Conservation (phyloP, 2,329 filamentous ascomycete species). For the Fusarium azukiicola region DNA sequence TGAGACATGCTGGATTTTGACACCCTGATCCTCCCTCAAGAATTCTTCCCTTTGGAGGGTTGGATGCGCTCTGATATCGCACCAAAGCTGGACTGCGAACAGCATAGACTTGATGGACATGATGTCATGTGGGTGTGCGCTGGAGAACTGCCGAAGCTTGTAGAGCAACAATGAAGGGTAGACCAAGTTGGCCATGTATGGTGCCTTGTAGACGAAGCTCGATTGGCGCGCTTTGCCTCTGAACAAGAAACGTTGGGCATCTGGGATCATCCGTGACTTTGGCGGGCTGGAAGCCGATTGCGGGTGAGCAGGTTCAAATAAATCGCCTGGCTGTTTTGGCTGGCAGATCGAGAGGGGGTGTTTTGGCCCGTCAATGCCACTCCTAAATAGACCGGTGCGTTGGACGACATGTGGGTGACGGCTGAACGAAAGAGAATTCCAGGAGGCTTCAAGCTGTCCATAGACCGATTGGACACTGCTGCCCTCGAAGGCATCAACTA, state of each 20-base stretch:
- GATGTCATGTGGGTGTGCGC: neutral
- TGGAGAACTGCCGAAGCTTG: neutral
- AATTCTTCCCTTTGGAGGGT: neutral
- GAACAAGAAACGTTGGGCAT: neutral
- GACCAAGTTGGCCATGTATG: neutral
- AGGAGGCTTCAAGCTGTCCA: neutral
- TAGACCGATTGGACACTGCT: neutral
- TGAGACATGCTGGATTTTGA: neutral
- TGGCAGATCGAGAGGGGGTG: neutral
- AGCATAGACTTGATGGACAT: neutral
- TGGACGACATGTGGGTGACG: slow-evolving; percentile 7
- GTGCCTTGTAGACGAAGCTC: slow-evolving; percentile 11
- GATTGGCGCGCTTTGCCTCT: neutral
- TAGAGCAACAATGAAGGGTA: neutral
- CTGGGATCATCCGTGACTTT: neutral
- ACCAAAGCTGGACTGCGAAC: slow-evolving; percentile 16
- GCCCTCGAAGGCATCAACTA: neutral
- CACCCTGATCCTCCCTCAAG: neutral
- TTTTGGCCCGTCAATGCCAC: neutral
- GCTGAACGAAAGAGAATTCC: neutral
- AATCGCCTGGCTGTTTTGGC: neutral
- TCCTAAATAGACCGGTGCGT: neutral
- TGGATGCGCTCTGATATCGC: slow-evolving; percentile 1
- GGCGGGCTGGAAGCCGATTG: neutral
- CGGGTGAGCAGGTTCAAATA: neutral